Percentiles rank a stretch among this genome's conserved stretches.
Evolutionary conservation across 2,329 filamentous ascomycete genomes (phyloP).

Genomic region (Botrytis porri): DNA sequence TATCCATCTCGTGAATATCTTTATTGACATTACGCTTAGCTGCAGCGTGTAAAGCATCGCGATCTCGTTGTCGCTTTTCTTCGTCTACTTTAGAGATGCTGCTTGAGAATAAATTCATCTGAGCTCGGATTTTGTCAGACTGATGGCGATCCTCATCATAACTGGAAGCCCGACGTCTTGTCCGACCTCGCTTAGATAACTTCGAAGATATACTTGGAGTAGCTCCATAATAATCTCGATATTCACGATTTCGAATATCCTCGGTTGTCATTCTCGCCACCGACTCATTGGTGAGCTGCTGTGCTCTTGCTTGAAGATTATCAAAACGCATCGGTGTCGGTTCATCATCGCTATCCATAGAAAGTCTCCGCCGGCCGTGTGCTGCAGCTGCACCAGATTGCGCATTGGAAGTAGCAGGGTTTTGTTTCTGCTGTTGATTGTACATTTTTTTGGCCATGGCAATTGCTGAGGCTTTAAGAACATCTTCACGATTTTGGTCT

Average conservation of each 20-base stretch:
- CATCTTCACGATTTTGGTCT: constrained; percentile 69
- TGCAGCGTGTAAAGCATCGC: constrained; percentile 69
- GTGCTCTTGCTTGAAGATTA: constrained; percentile 80
- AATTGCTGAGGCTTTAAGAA: constrained; percentile 76
- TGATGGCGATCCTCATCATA: constrained; percentile 60
- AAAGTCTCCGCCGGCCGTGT: constrained; percentile 37
- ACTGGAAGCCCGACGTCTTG: constrained; percentile 64
- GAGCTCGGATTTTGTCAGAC: constrained; percentile 68
- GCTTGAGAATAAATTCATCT: constrained; percentile 76
- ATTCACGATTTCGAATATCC: constrained; percentile 58
- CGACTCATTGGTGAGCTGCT: constrained; percentile 79
- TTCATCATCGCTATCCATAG: constrained; percentile 38
- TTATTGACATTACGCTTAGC: constrained; percentile 85
- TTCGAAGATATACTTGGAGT: constrained; percentile 48
- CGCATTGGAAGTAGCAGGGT: constrained; percentile 37
- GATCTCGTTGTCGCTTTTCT: constrained; percentile 72
- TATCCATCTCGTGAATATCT: constrained; percentile 75
- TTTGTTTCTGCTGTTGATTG: constrained; percentile 58
- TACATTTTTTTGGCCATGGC: constrained; percentile 92
- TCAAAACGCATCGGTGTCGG: constrained; percentile 52
- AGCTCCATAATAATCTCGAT: constrained; percentile 70
- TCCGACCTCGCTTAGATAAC: constrained; percentile 53
- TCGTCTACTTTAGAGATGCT: constrained; percentile 66
- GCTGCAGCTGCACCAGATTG: constrained; percentile 36
- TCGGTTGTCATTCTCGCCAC: constrained; percentile 77